Conservation (phyloP, 2,329 filamentous ascomycete genomes). For the Hypoxylon sp. region DNA sequence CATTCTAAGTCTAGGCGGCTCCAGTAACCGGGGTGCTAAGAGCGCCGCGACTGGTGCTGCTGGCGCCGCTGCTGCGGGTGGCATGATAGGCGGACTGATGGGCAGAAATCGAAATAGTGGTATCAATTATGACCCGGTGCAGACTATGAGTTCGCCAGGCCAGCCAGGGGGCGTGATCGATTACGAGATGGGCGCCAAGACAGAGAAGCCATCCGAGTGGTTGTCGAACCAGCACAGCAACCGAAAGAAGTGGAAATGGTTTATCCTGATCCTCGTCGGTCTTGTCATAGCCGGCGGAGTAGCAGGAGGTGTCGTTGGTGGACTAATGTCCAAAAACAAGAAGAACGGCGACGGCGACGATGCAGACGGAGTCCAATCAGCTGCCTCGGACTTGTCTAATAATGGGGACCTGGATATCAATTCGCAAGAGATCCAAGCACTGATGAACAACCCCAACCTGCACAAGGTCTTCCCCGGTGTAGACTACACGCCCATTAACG, state of each 20-base stretch:
- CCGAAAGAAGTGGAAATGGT: slow-evolving; percentile 76
- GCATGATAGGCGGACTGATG: slow-evolving; percentile 58
- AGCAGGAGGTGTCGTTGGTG: slow-evolving; percentile 75
- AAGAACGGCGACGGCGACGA: slow-evolving; percentile 52
- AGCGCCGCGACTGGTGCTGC: slow-evolving; percentile 62
- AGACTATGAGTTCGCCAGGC: slow-evolving; percentile 49
- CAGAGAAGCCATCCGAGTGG: slow-evolving; percentile 75
- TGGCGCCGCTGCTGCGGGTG: slow-evolving; percentile 57
- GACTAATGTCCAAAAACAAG: slow-evolving; percentile 58
- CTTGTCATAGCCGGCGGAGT: slow-evolving; percentile 78
- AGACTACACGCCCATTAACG: slow-evolving; percentile 93
- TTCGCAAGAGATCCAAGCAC: slow-evolving; percentile 81
- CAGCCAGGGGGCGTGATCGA: slow-evolving; percentile 52
- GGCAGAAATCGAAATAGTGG: slow-evolving; percentile 54
- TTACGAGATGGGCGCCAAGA: slow-evolving; percentile 52
- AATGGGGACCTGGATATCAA: slow-evolving; percentile 80
- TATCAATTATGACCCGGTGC: slow-evolving; percentile 70
- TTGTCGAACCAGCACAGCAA: slow-evolving; percentile 68
- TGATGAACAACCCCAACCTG: slow-evolving; percentile 83
- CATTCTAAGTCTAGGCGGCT: slow-evolving; percentile 68
- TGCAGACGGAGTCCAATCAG: slow-evolving; percentile 59
- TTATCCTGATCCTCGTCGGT: slow-evolving; percentile 73
- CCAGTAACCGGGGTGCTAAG: slow-evolving; percentile 56
- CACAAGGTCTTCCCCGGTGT: slow-evolving; percentile 96
- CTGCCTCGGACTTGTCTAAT: slow-evolving; percentile 67